Evolutionary conservation across 768 basidiomycete genomes (phyloP).

Genomic region (Pleurotus ostreatus): DNA sequence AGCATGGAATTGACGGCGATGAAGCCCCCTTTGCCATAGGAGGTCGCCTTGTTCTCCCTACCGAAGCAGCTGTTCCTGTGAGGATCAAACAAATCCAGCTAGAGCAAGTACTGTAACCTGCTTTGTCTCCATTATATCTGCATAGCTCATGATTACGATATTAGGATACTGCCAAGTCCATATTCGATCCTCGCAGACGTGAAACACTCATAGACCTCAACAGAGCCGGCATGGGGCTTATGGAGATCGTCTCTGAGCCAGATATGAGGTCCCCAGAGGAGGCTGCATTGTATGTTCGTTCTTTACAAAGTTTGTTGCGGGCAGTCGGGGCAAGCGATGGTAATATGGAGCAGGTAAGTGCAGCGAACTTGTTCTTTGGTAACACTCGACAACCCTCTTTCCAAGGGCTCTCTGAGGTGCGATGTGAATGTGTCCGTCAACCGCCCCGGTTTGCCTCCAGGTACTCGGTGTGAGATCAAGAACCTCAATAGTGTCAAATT

Average conservation of each 20-base stretch:
- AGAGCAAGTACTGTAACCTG: constrained; percentile 66
- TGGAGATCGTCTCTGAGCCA: constrained; percentile 96
- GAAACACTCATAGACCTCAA: constrained; percentile 80
- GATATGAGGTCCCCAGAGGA: constrained; percentile 91
- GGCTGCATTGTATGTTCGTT: constrained; percentile 80
- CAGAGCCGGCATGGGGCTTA: constrained; percentile 81
- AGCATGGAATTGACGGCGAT: background rate
- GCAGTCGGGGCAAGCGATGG: constrained; percentile 88
- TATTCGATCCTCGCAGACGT: constrained; percentile 44
- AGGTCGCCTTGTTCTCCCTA: constrained; percentile 51
- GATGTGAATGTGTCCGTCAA: constrained; percentile 96
- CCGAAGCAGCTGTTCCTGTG: constrained; percentile 39
- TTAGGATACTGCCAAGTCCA: constrained; percentile 91
- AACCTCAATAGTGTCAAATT: constrained; percentile 91
- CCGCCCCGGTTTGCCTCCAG: constrained; percentile 51
- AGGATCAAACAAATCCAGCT: constrained; percentile 92
- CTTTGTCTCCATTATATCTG: background rate
- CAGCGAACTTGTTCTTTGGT: no score
- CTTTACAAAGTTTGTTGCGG: constrained; percentile 77
- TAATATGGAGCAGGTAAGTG: constrained; percentile 88
- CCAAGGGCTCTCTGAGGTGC: constrained; percentile 87
- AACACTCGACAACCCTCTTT: background rate
- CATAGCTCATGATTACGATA: background rate
- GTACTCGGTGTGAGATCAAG: constrained; percentile 94
- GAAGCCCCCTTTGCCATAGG: constrained; percentile 76